Percentiles rank a stretch among this genome's conserved stretches.
phyloP scores from a whole-genome alignment of 2,329 filamentous ascomycete species.

The Davidsoniella virescens region DNA sequence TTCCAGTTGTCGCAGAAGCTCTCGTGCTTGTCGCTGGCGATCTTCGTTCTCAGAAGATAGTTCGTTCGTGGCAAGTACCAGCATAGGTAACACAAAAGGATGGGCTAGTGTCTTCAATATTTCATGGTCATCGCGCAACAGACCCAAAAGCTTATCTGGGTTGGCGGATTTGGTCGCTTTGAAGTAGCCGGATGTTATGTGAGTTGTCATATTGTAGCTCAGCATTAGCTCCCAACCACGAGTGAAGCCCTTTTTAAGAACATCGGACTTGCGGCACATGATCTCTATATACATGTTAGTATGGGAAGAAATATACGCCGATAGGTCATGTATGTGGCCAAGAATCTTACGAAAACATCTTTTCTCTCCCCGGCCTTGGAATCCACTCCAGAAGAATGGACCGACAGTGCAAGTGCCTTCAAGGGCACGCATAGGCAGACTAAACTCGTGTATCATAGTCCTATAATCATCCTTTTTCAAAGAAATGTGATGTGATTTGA shows the following conservation, averaged over 20 bases:
- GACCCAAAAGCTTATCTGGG: slow-evolving; percentile 26
- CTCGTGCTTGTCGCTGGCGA: slow-evolving; percentile 45
- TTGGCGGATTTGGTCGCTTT: slow-evolving; percentile 41
- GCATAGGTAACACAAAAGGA: slow-evolving; percentile 40
- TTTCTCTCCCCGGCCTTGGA: slow-evolving; percentile 39
- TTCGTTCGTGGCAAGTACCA: slow-evolving; percentile 43
- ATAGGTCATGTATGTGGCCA: neutral
- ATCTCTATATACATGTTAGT: slow-evolving; percentile 25
- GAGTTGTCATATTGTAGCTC: slow-evolving; percentile 36
- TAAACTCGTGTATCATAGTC: slow-evolving; percentile 37
- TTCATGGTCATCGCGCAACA: slow-evolving; percentile 15
- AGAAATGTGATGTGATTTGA: slow-evolving; percentile 37
- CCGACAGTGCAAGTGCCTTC: slow-evolving; percentile 43
- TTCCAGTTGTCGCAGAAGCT: slow-evolving; percentile 44
- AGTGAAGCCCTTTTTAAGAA: slow-evolving; percentile 46
- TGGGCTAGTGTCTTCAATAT: slow-evolving; percentile 38
- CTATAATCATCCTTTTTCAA: slow-evolving; percentile 33
- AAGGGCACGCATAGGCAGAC: slow-evolving; percentile 39
- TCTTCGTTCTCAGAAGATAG: slow-evolving; percentile 38
- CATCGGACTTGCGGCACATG: slow-evolving; percentile 49
- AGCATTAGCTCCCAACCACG: slow-evolving; percentile 50
- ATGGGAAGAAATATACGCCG: neutral
- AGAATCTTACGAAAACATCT: slow-evolving; percentile 37
- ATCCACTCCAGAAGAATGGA: slow-evolving; percentile 45
- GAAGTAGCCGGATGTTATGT: slow-evolving; percentile 42